phyloP scores from a whole-genome alignment of 1,284 basidiomycete species.

The Gomphus bonarii region DNA sequence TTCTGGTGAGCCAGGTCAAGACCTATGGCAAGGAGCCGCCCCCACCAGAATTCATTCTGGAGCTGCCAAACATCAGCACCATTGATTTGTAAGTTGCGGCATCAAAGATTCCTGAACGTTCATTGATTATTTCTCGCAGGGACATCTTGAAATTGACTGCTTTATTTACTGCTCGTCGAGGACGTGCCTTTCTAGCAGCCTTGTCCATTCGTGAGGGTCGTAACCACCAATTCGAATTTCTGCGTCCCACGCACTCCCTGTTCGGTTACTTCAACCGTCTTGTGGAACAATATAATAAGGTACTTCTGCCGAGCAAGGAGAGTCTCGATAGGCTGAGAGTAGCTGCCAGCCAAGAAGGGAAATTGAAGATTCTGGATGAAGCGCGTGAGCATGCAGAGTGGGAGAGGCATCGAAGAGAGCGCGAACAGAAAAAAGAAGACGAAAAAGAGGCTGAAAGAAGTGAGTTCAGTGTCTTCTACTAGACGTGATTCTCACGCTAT shows the following conservation, averaged over 20 bases:
- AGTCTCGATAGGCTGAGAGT: constrained; percentile 58
- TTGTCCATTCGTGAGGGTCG: constrained; percentile 85
- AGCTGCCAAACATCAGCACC: constrained; percentile 82
- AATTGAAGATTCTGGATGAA: constrained; percentile 73
- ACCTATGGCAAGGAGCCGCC: constrained; percentile 73
- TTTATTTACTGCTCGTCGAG: constrained; percentile 89
- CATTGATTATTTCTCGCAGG: constrained; percentile 30
- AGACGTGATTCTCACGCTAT: constrained; percentile 11
- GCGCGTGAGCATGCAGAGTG: constrained; percentile 78
- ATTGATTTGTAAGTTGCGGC: constrained; percentile 71
- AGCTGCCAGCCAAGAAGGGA: constrained; percentile 45
- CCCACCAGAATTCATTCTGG: constrained; percentile 75
- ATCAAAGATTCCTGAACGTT: constrained; percentile 7
- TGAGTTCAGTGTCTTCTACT: constrained; percentile 28
- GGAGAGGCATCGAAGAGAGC: constrained; percentile 77
- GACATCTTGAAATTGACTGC: constrained; percentile 92
- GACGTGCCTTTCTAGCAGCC: constrained; percentile 76
- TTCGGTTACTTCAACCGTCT: constrained; percentile 96
- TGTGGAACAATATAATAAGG: constrained; percentile 92
- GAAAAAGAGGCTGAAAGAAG: constrained; percentile 84
- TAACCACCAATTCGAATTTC: constrained; percentile 98
- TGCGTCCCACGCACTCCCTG: constrained; percentile 90
- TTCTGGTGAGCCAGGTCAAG: constrained; percentile 17
- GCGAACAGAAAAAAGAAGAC: constrained; percentile 79
- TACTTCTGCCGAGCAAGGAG: constrained; percentile 78